These are phyloP conservation scores for Fusarium brevicatenulatum DNA, from an alignment of 2,329 filamentous ascomycete genomes.

Conservation along the genomic window DNA sequence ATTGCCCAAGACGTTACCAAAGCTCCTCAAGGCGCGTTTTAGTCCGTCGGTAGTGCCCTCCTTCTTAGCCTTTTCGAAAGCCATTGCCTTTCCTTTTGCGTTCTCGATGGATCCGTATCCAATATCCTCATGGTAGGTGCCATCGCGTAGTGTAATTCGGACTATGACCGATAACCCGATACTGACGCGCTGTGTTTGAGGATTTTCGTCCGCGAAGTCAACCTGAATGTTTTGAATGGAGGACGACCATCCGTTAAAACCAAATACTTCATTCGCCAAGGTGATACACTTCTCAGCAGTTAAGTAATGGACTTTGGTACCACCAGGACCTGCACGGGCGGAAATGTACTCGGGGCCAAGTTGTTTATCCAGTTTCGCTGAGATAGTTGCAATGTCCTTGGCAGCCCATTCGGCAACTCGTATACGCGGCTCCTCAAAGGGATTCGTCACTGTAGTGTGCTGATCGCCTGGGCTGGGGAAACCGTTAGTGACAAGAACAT, in stretches of 20 bases:
- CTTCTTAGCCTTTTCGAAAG: slow-evolving; percentile 99
- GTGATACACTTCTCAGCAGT: slow-evolving; percentile 97
- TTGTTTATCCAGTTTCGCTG: slow-evolving; percentile 88
- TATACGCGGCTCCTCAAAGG: slow-evolving; percentile 78
- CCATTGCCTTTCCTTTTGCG: slow-evolving; percentile 91
- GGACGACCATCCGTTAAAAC: slow-evolving; percentile 97
- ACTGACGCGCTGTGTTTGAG: slow-evolving; percentile 79
- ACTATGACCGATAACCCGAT: slow-evolving; percentile 91
- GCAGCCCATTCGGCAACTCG: slow-evolving; percentile 85
- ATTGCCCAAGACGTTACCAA: slow-evolving; percentile 97
- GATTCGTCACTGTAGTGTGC: slow-evolving; percentile 70
- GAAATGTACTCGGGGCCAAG: slow-evolving; percentile 97
- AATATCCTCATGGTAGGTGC: slow-evolving; percentile 97
- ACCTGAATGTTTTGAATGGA: slow-evolving; percentile 95
- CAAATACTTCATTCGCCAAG: slow-evolving; percentile 93
- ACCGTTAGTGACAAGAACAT: slow-evolving; percentile 28
- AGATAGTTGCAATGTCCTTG: slow-evolving; percentile 87
- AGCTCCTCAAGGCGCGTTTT: slow-evolving; percentile 88
- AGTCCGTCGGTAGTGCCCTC: slow-evolving; percentile 95
- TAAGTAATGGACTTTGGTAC: slow-evolving; percentile 90
- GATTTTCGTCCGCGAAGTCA: slow-evolving; percentile 92
- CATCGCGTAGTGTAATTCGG: slow-evolving; percentile 88
- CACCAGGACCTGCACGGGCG: slow-evolving; percentile 81
- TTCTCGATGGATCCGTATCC: slow-evolving; percentile 98
- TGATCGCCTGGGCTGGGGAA: slow-evolving; percentile 73